These are phyloP conservation scores for Striga hermonthica DNA, from an alignment of 305 asterid genomes.

Conservation along the genomic window DNA sequence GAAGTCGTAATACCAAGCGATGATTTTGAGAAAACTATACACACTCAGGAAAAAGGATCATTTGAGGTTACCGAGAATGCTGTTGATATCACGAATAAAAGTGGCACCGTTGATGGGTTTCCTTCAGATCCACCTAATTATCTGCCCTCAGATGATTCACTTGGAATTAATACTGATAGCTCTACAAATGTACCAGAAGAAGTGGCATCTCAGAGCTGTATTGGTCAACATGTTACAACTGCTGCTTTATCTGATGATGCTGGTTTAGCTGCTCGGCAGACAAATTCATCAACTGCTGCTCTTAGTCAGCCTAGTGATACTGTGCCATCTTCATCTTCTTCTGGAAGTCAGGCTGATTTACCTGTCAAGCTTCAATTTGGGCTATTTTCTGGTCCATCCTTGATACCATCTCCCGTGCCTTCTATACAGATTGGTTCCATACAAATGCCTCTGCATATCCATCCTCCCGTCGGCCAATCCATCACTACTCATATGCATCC, in stretches of 20 bases:
- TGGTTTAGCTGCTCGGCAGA: slow-evolving; percentile 37
- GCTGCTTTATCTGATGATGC: slow-evolving; percentile 39
- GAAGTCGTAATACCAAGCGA: slow-evolving; percentile 87
- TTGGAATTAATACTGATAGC: slow-evolving; percentile 38
- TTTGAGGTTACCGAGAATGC: slow-evolving; percentile 49
- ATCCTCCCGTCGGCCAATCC: slow-evolving; percentile 67
- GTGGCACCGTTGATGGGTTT: slow-evolving; percentile 40
- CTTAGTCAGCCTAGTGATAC: slow-evolving; percentile 39
- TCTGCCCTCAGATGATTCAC: slow-evolving; percentile 42
- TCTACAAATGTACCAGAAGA: slow-evolving; percentile 41
- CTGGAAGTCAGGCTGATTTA: slow-evolving; percentile 51
- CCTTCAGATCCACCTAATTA: slow-evolving; percentile 47
- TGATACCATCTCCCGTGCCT: slow-evolving; percentile 92
- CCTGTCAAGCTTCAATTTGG: slow-evolving; percentile 94
- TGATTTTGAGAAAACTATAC: slow-evolving; percentile 56
- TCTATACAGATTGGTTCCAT: slow-evolving; percentile 99
- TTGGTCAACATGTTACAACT: slow-evolving; percentile 37
- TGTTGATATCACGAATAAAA: slow-evolving; percentile 41
- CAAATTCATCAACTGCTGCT: slow-evolving; percentile 39
- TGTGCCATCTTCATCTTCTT: slow-evolving; percentile 43
- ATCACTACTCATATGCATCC: slow-evolving; percentile 63
- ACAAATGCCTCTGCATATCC: slow-evolving; percentile 94
- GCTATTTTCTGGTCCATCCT: slow-evolving; percentile 87
- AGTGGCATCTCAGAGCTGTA: slow-evolving; percentile 40
- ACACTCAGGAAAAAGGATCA: slow-evolving; percentile 44